Evolutionary conservation across 768 basidiomycete species (phyloP), one percentile per base, ranked within the genome.

Genomic region (Psilocybe sp.): DNA sequence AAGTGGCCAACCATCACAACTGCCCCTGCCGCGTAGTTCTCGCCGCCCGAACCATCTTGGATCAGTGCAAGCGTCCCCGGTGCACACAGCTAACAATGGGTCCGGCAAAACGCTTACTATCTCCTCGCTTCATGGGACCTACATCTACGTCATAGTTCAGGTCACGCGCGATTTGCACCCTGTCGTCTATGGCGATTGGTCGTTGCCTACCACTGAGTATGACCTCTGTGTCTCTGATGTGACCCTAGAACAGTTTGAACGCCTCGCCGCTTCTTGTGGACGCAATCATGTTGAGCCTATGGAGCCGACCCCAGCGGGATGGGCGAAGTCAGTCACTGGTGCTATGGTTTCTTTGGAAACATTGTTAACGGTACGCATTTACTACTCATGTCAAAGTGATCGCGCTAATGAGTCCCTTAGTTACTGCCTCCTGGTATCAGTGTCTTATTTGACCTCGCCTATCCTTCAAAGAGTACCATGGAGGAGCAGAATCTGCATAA

Each of bases 121-220:
- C 32, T 92, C 92, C 3, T 98, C 97, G 4, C 76, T 98, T 13
- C 80, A 82, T 23, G 96, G 95, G n/a, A 85, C 81, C 58, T 96
- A 94, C 70, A 73, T 96, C 33, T 86, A 91, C 59, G 72, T 89
- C 42, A 80, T 88, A 32, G 82, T 98, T 8, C 97, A 99, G 68
- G 88, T 98, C 49, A 98, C 97, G 6, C 80, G 85, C 50, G 97
- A 99, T 66, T 69, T 87, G 23, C 82, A 93, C n/a, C 91, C 97
- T 0, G 93, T 99, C 37, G 76, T 90, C 0, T 97, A 76, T 62
- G 71, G 84, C 15, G 79, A 84, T n/a, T 89, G 84, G 84, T 63
- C 73, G 20, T 71, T 99, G 16, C 92, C 94, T 0, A 78, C 84
- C 44, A 69, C 79, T 5, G 79, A 78, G 14, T 81, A 90, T 56